Conservation (phyloP, 495 filamentous ascomycete species). For the Aspergillus funiculosus region DNA sequence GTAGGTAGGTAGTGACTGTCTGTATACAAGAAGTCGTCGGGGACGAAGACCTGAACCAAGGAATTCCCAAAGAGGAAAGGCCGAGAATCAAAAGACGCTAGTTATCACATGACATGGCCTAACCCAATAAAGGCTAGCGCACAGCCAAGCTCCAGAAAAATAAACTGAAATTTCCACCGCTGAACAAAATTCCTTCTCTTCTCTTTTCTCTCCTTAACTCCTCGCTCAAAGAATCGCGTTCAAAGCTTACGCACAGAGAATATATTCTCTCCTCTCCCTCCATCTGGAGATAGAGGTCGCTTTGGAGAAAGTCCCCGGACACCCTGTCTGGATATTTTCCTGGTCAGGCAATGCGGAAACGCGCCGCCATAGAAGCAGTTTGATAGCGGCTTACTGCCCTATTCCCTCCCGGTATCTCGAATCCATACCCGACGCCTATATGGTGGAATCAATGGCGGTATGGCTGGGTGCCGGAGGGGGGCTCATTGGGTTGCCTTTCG, state of each 20-base stretch:
- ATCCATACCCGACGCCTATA: slow-evolving; percentile 31
- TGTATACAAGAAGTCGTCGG: no score
- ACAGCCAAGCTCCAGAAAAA: slow-evolving; percentile 24
- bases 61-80: neutral
- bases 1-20: no score
- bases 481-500: slow-evolving; percentile 62
- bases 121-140: slow-evolving; percentile 23
- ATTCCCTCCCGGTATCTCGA: slow-evolving; percentile 36
- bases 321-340: slow-evolving; percentile 47
- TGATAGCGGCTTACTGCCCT: slow-evolving; percentile 62
- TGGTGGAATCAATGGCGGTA: slow-evolving; percentile 45
- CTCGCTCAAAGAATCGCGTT: slow-evolving; percentile 99
- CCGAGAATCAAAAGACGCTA: neutral
- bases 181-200: slow-evolving; percentile 21
- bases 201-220: slow-evolving; percentile 51
- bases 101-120: slow-evolving; percentile 17
- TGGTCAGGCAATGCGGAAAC: slow-evolving; percentile 75
- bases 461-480: slow-evolving; percentile 35
- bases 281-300: slow-evolving; percentile 46
- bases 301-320: slow-evolving; percentile 99
- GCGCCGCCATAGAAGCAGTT: slow-evolving; percentile 98
- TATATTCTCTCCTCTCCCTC: slow-evolving; percentile 27
- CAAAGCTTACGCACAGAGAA: slow-evolving; percentile 95
- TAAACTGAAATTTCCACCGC: slow-evolving; percentile 17
- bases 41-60: no score